Percentiles rank a stretch among this genome's conserved stretches.
These are phyloP conservation scores for Trichoderma guizhouense DNA, from an alignment of 2,329 filamentous ascomycete species.

Conservation along the genomic window DNA sequence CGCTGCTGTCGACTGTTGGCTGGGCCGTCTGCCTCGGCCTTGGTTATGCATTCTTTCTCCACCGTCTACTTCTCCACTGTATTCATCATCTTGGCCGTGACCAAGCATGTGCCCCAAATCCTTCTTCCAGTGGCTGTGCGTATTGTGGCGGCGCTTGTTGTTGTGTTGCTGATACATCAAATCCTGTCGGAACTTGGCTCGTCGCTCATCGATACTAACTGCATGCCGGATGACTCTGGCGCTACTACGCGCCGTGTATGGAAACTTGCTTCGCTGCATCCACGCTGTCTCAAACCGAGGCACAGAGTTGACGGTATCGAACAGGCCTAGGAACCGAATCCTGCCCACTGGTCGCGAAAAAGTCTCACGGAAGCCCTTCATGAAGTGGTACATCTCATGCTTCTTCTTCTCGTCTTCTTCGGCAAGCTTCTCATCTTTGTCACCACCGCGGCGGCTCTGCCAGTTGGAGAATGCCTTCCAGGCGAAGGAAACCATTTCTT, in stretches of 20 bases:
- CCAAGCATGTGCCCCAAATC: constrained; percentile 5
- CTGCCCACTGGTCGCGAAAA: constrained; percentile 72
- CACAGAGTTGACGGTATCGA: constrained; percentile 79
- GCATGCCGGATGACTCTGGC: constrained; percentile 64
- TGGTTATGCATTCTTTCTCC: background rate
- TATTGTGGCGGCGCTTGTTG: constrained; percentile 22
- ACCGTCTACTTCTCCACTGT: background rate
- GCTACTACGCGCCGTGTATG: constrained; percentile 58
- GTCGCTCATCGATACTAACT: constrained; percentile 67
- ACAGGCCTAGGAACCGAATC: constrained; percentile 74
- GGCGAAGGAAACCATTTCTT: constrained; percentile 79
- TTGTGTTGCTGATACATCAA: constrained; percentile 54
- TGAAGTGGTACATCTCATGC: constrained; percentile 66
- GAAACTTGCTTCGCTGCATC: constrained; percentile 78
- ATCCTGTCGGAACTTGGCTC: constrained; percentile 70
- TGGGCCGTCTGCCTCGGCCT: background rate
- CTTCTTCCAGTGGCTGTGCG: constrained; percentile 20
- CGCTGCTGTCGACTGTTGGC: constrained; percentile 19
- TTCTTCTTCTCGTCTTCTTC: constrained; percentile 30
- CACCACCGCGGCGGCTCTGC: constrained; percentile 57
- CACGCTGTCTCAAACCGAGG: constrained; percentile 71
- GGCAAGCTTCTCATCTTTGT: constrained; percentile 42
- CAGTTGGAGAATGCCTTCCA: constrained; percentile 79
- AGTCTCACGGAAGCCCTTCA: constrained; percentile 77
- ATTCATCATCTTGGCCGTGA: background rate